Conservation (phyloP, 495 filamentous ascomycete species). For the Talaromyces borbonicus region DNA sequence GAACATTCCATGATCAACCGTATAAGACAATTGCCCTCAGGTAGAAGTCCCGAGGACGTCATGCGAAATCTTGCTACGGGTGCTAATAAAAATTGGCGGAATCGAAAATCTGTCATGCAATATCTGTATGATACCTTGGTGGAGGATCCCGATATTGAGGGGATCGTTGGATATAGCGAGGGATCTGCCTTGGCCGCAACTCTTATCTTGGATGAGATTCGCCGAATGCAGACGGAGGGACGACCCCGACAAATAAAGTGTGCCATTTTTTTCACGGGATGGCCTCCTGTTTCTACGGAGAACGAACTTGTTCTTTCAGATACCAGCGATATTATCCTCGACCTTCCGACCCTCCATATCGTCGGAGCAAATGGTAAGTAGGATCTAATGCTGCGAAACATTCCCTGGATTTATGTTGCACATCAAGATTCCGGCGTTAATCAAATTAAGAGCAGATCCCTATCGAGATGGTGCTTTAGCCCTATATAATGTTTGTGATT, state of each 20-base stretch:
- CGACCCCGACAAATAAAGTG: constrained; percentile 39
- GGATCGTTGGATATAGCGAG: constrained; percentile 51
- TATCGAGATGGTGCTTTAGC: constrained; percentile 43
- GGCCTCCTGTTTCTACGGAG: constrained; percentile 40
- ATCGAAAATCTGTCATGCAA: constrained; percentile 15
- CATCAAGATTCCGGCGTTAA: not conserved
- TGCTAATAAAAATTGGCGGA: constrained; percentile 15
- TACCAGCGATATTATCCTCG: constrained; percentile 34
- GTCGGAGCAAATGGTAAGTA: constrained; percentile 38
- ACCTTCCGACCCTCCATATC: constrained; percentile 45
- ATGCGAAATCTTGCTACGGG: constrained; percentile 31
- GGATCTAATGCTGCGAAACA: not conserved
- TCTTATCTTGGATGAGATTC: constrained; percentile 37
- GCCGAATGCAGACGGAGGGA: constrained; percentile 24
- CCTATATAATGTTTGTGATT: constrained; percentile 46
- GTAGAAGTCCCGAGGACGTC: constrained; percentile 38
- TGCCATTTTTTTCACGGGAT: constrained; percentile 46
- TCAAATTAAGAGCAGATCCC: constrained; percentile 27
- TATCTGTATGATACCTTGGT: constrained; percentile 20
- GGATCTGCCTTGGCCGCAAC: constrained; percentile 49
- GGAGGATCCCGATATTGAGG: constrained; percentile 25
- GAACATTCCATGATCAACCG: constrained; percentile 37
- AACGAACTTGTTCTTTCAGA: constrained; percentile 35
- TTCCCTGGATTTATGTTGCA: not conserved
- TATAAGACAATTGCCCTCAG: constrained; percentile 39